Conservation (phyloP, 2,329 filamentous ascomycete genomes). For the Mariannaea elegans region DNA sequence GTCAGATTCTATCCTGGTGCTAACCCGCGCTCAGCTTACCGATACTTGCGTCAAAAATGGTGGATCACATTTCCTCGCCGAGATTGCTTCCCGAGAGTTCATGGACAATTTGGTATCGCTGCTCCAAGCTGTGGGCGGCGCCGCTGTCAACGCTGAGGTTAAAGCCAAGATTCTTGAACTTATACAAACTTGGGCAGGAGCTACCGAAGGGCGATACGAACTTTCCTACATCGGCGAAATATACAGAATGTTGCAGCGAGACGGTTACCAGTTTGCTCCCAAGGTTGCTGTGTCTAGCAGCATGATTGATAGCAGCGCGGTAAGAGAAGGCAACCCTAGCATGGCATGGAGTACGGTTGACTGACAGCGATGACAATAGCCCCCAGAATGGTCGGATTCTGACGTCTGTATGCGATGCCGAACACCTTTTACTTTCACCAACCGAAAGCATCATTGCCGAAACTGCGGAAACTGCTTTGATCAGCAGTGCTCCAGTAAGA, state of each 20-base stretch:
- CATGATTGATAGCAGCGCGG: constrained; percentile 97
- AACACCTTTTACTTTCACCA: constrained; percentile 95
- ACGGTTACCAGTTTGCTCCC: constrained; percentile 91
- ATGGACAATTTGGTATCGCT: constrained; percentile 97
- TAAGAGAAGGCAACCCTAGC: constrained; percentile 57
- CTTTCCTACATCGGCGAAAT: constrained; percentile 88
- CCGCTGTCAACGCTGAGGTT: constrained; percentile 84
- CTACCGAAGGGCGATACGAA: constrained; percentile 84
- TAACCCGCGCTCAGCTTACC: constrained; percentile 69
- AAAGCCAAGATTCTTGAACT: constrained; percentile 90
- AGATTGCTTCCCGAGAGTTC: constrained; percentile 96
- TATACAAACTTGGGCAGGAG: constrained; percentile 92
- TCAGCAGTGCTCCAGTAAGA: constrained; percentile 91
- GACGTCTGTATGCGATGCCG: constrained; percentile 99
- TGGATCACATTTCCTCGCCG: constrained; percentile 90
- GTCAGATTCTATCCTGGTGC: constrained; percentile 6
- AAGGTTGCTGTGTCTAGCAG: constrained; percentile 88
- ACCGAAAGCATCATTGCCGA: constrained; percentile 96
- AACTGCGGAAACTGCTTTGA: constrained; percentile 99
- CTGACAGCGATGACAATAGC: constrained; percentile 57
- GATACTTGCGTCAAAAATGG: constrained; percentile 99
- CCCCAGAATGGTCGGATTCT: constrained; percentile 96
- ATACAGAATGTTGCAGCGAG: constrained; percentile 81
- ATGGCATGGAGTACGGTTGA: not conserved
- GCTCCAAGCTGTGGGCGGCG: constrained; percentile 79